Percentiles rank a stretch among this genome's conserved stretches.
phyloP scores from a whole-genome alignment of 1,139 yeast species.

The Yamadazyma pseudoaaseri region DNA sequence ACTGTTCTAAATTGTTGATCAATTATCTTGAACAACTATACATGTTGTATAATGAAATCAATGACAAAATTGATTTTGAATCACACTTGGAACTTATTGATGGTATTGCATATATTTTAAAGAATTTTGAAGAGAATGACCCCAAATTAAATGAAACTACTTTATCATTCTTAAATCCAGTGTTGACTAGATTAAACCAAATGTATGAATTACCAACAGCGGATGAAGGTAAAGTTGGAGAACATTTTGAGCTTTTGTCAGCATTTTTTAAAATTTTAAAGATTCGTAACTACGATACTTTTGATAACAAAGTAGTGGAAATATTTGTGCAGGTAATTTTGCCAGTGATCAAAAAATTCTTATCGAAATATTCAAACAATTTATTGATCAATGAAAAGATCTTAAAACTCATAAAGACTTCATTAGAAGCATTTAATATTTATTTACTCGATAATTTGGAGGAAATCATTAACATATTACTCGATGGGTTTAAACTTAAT shows the following conservation, averaged over 20 bases:
- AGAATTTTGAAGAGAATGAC: slow-evolving; percentile 42
- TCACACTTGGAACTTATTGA: slow-evolving; percentile 81
- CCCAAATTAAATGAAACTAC: slow-evolving; percentile 29
- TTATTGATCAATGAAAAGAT: slow-evolving; percentile 70
- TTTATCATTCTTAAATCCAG: slow-evolving; percentile 66
- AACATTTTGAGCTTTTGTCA: slow-evolving; percentile 71
- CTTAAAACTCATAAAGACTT: slow-evolving; percentile 63
- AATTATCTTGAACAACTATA: slow-evolving; percentile 75
- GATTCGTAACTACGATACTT: slow-evolving; percentile 32
- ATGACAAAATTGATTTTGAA: slow-evolving; percentile 56
- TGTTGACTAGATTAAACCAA: slow-evolving; percentile 48
- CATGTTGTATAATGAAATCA: slow-evolving; percentile 68
- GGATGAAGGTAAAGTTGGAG: slow-evolving; percentile 55
- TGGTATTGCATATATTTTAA: slow-evolving; percentile 84
- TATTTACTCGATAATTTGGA: slow-evolving; percentile 64
- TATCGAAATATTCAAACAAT: slow-evolving; percentile 54
- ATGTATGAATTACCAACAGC: slow-evolving; percentile 16
- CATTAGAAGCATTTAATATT: slow-evolving; percentile 67
- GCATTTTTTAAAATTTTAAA: slow-evolving; percentile 65
- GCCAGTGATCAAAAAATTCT: slow-evolving; percentile 53
- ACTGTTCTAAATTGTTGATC: slow-evolving; percentile 70
- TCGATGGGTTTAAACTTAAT: slow-evolving; percentile 67
- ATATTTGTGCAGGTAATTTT: slow-evolving; percentile 55
- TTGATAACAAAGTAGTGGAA: slow-evolving; percentile 54
- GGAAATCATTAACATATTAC: slow-evolving; percentile 58